phyloP scores from a whole-genome alignment of 352 stramenopile species.

The Phytophthora megakarya region DNA sequence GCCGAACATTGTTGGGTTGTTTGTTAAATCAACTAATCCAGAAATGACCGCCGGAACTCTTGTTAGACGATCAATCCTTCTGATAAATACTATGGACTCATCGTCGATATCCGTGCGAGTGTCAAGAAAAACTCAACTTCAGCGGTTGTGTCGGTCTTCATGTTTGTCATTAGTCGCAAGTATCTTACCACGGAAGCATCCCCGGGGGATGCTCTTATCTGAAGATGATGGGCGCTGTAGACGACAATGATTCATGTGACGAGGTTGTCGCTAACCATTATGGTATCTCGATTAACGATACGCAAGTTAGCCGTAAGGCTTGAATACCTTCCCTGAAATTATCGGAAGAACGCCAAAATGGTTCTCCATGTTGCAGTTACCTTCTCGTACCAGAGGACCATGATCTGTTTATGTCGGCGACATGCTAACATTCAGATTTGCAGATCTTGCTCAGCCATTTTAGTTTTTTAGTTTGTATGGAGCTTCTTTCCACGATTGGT shows the following conservation, averaged over 20 bases:
- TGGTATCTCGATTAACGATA: too few relatives aligned
- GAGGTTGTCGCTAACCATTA: neutral
- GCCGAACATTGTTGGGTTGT: too few relatives aligned
- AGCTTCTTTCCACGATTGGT: neutral
- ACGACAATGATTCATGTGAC: constrained; percentile 26
- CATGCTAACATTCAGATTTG: constrained; percentile 22
- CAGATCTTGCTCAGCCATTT: constrained; percentile 22
- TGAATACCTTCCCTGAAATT: neutral
- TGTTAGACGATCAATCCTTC: neutral
- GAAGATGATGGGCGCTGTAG: constrained; percentile 27
- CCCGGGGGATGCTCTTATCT: constrained; percentile 13
- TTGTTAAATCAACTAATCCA: neutral
- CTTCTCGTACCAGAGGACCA: constrained; percentile 1
- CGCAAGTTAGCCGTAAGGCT: too few relatives aligned
- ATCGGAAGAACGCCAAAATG: neutral
- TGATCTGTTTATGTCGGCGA: constrained; percentile 9
- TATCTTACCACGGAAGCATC: neutral
- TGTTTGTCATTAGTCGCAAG: constrained; percentile 6
- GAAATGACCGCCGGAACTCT: constrained; percentile 12
- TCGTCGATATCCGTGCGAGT: too few relatives aligned
- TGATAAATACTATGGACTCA: neutral
- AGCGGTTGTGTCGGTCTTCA: neutral
- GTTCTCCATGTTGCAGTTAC: neutral
- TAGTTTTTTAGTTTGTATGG: constrained; percentile 4
- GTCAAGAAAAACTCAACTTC: too few relatives aligned